Conservation (phyloP, 108 stramenopile genomes). For the Stephanodiscus triporus region DNA sequence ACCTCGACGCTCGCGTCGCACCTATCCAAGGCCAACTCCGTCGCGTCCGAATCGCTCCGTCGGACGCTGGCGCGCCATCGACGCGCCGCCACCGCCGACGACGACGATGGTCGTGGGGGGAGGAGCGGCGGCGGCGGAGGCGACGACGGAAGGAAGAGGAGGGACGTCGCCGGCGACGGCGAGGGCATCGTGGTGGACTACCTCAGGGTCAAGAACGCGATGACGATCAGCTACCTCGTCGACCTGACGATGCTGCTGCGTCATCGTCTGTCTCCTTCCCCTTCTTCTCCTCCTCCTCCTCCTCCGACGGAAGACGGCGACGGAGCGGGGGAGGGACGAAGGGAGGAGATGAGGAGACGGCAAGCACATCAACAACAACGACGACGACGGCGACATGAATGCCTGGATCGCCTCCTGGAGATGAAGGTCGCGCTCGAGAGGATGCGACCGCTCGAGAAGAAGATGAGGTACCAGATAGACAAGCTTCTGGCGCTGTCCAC, state of each 20-base stretch:
- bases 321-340: no score
- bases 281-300: constrained; percentile 6
- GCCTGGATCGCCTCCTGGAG: constrained; percentile 60
- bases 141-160: not conserved
- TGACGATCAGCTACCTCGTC: constrained; percentile 79
- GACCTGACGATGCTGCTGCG: constrained; percentile 65
- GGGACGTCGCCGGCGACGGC: not conserved
- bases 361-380: not conserved
- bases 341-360: not conserved
- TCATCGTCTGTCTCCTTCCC: constrained; percentile 3
- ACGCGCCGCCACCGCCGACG: not conserved
- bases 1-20: not conserved
- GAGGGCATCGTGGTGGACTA: constrained; percentile 56
- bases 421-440: constrained; percentile 85
- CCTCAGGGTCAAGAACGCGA: constrained; percentile 70
- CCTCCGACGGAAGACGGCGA: not conserved
- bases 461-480: constrained; percentile 87
- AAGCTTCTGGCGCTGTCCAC: constrained; percentile 65
- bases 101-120: no score
- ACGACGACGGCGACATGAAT: constrained; percentile 18
- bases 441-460: constrained; percentile 81
- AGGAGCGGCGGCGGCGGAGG: not conserved
- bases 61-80: not conserved
- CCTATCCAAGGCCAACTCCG: not conserved
- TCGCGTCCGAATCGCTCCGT: not conserved